Conservation (phyloP, 2,329 filamentous ascomycete species). For the Pyrenophora tritici-repentis region DNA sequence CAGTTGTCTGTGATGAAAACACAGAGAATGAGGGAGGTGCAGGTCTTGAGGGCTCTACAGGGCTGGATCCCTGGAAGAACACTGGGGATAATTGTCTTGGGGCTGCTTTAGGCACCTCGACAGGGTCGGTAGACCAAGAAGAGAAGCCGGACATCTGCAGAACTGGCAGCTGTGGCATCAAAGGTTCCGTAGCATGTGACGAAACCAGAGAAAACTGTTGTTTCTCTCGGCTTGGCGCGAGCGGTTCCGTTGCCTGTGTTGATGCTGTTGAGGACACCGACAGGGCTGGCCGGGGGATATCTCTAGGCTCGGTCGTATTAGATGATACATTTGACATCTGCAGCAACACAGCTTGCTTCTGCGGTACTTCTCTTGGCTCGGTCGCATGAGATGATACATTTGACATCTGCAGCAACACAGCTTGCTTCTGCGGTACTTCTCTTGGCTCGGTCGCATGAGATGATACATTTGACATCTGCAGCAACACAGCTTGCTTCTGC, state of each 20-base stretch:
- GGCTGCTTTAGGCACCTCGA: constrained; percentile 13
- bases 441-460: constrained; percentile 21
- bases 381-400: constrained; percentile 20
- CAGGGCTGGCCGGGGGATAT: constrained; percentile 18
- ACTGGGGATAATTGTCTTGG: constrained; percentile 26
- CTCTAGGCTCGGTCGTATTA: constrained; percentile 35
- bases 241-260: constrained; percentile 26
- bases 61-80: constrained; percentile 32
- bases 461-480: constrained; percentile 18
- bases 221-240: constrained; percentile 8
- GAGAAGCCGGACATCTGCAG: constrained; percentile 30
- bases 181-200: constrained; percentile 24
- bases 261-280: constrained; percentile 30
- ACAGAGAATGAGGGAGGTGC: constrained; percentile 22
- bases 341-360: constrained; percentile 17
- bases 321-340: constrained; percentile 34
- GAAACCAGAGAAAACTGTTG: constrained; percentile 23
- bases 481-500: constrained; percentile 16
- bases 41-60: constrained; percentile 21
- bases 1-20: constrained; percentile 25
- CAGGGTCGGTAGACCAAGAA: constrained; percentile 33
- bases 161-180: constrained; percentile 16
- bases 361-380: constrained; percentile 19
- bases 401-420: constrained; percentile 18
- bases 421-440: constrained; percentile 13